Conservation (phyloP, 176 grass and related monocot genomes). For the sorghum (Sorghum bicolor) region Sorghum_bicolor_NCBIv3 NC_012876.2:57837501-57838000, state of each 20-base stretch:
- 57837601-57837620: background rate
- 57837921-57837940: background rate
- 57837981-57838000: background rate
- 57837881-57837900: background rate
- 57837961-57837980: background rate
- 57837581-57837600: background rate
- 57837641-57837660: background rate
- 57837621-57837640: background rate
- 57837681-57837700: background rate
- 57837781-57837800: constrained; percentile 3
- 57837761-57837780: background rate
- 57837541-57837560: background rate
- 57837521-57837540: no score
- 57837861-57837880: constrained; percentile 3
- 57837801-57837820: background rate
- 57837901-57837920: background rate
- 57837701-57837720: background rate
- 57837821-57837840: background rate
- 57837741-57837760: background rate
- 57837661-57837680: no score
- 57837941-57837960: background rate
- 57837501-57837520: constrained; percentile 23
- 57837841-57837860: background rate
- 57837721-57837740: background rate
- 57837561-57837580: background rate